These are phyloP conservation scores for Backusella psychrophila DNA, from an alignment of 192 early-diverging fungal genomes.

Conservation along the genomic window DNA sequence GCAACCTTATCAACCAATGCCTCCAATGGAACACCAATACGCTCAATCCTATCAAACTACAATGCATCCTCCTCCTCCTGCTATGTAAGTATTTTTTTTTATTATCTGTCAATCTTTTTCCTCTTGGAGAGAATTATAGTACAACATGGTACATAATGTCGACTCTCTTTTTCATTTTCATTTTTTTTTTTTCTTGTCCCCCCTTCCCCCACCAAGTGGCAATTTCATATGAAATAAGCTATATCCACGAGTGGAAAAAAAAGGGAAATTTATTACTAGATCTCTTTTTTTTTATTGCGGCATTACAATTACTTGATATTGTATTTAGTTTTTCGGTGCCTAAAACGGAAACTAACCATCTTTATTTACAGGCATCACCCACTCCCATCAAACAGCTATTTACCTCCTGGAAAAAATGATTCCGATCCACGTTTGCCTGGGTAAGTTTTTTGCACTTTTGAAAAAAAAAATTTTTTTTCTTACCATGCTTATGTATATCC, in stretches of 20 bases:
- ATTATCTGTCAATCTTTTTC: not conserved
- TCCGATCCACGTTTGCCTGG: conserved; percentile 31
- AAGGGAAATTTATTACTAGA: not conserved
- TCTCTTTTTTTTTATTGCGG: conserved; percentile 1
- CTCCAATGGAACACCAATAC: conserved; percentile 22
- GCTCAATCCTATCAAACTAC: conserved; percentile 8
- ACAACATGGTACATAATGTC: conserved; percentile 8
- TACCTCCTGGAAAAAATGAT: conserved; percentile 10
- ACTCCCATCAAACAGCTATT: conserved; percentile 13
- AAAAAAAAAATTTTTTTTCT: not conserved
- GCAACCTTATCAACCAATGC: conserved; percentile 20
- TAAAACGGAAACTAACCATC: conserved; percentile 15
- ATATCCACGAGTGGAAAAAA: conserved; percentile 1
- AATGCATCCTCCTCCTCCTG: conserved; percentile 17
- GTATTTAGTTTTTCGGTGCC: conserved; percentile 6
- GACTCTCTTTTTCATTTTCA: not conserved
- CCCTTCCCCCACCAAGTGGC: not conserved
- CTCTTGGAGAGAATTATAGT: not conserved
- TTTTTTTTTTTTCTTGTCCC: not conserved
- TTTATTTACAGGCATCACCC: conserved; percentile 10
- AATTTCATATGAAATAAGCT: conserved; percentile 14
- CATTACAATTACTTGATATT: conserved; percentile 7
- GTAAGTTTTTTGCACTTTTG: conserved; percentile 6
- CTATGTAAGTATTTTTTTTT: conserved; percentile 19
- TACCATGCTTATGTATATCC: not conserved